Evolutionary conservation across 108 stramenopile genomes (phyloP), one percentile per base, ranked within the genome.

Genomic region (Stephanodiscus minutulus): DNA sequence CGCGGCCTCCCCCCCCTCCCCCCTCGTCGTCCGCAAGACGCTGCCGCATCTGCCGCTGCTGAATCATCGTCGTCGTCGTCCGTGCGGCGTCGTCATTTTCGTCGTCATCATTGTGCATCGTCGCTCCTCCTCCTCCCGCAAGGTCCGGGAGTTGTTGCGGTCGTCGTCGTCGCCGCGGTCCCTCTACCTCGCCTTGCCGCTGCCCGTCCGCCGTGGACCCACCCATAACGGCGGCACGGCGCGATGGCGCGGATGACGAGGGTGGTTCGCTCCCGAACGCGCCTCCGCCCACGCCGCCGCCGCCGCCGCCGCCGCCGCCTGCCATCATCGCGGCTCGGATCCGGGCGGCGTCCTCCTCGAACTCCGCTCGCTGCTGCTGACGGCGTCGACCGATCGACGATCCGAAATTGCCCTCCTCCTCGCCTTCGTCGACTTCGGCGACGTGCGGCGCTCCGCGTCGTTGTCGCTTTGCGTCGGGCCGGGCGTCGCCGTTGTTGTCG

Each of bases 11-110:
- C 47, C 47, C 47, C 15, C 47, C 47, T 5, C 18, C 47, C 5
- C n/a, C 47, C 15, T 48, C 47, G n/a, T 5, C 47, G 47, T 2
- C 15, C 47, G 31, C 31, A 5, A 33, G 31, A 5, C 68, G 36
- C 63, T 66, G 63, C 46, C 61, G 33, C 67, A 41, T 12, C 61
- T 62, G 43, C 63, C 63, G 47, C 47, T 57, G 44, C 63, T 20
- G 53, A 69, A 56, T 66, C 75, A 76, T 43, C 53, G 62, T 61
- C 75, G 2, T 39, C 66, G 11, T 61, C 50, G 11, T 61, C 59
- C 5, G 5, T 3, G 7, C 3, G 0, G 60, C 64, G 21, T 65
- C 58, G 37, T 36, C 49, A 11, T 61, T 48, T 1, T 60, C 64
- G 35, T 36, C 37, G 36, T 22, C 56, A 21, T 24, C 35, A 20